phyloP scores from a whole-genome alignment of 2,329 filamentous ascomycete genomes.

The Thielaviopsis populi region DNA sequence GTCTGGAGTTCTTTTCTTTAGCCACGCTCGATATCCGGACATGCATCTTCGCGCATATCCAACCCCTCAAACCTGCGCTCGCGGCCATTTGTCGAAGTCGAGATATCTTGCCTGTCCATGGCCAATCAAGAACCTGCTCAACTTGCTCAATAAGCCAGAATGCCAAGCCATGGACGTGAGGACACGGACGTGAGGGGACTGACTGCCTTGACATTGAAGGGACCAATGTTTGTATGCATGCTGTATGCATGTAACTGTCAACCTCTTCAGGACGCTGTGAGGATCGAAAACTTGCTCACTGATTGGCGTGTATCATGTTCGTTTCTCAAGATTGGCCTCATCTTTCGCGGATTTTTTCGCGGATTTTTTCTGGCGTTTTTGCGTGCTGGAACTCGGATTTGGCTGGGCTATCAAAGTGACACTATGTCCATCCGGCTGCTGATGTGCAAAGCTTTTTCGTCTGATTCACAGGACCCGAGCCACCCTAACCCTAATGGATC shows the following conservation, averaged over 20 bases:
- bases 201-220: not conserved
- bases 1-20: no score
- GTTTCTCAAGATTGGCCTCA: not conserved
- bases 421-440: not conserved
- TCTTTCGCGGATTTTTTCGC: not conserved
- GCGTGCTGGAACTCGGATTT: no score
- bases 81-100: not conserved
- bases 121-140: conserved; percentile 8
- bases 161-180: not conserved
- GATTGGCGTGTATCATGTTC: not conserved
- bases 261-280: not conserved
- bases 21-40: no score
- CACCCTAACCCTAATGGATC: not conserved
- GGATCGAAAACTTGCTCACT: conserved; percentile 3
- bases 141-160: not conserved
- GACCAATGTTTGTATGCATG: not conserved
- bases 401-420: no score
- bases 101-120: not conserved
- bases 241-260: not conserved
- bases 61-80: not conserved
- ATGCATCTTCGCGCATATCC: no score
- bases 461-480: not conserved
- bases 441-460: not conserved
- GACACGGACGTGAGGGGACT: not conserved
- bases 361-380: not conserved